Evolutionary conservation across 306 rosid genomes (phyloP).

Genomic region (Lathyrus sativus): DNA sequence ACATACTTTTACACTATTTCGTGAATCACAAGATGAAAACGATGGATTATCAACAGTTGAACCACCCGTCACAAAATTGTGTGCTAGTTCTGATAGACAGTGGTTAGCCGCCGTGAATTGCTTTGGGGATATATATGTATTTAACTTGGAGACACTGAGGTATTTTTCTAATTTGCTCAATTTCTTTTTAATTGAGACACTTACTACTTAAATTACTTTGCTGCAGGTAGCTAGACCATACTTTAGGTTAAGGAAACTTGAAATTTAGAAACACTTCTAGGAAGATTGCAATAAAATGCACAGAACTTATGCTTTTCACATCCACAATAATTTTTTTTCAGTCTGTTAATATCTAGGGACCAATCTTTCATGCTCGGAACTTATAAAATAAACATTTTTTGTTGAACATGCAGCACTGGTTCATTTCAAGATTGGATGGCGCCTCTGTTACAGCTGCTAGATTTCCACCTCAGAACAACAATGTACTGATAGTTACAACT

Average conservation of each 20-base stretch:
- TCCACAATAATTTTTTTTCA: not conserved
- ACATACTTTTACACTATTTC: constrained; percentile 74
- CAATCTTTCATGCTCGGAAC: not conserved
- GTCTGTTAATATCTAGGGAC: not conserved
- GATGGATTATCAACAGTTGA: constrained; percentile 64
- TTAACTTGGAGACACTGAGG: constrained; percentile 85
- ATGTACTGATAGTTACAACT: constrained; percentile 77
- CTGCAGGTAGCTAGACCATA: constrained; percentile 5
- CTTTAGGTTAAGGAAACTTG: not conserved
- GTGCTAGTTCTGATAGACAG: constrained; percentile 89
- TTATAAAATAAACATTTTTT: not conserved
- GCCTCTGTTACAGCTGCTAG: constrained; percentile 96
- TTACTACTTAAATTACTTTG: constrained; percentile 6
- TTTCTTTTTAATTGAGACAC: not conserved
- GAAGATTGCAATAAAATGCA: not conserved
- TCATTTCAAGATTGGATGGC: constrained; percentile 84
- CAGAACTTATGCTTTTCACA: not conserved
- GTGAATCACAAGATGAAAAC: constrained; percentile 45
- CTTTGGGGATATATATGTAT: constrained; percentile 88
- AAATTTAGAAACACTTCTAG: not conserved
- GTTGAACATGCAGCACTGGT: constrained; percentile 91
- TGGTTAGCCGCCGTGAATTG: constrained; percentile 99
- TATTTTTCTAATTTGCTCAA: constrained; percentile 26
- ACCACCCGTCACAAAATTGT: constrained; percentile 93
- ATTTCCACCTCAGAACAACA: constrained; percentile 73